A percentile compares a stretch with the other conserved stretches of the same genome.
Evolutionary conservation across 2,329 filamentous ascomycete species (phyloP).

Genomic region (Venturia pyrina): DNA sequence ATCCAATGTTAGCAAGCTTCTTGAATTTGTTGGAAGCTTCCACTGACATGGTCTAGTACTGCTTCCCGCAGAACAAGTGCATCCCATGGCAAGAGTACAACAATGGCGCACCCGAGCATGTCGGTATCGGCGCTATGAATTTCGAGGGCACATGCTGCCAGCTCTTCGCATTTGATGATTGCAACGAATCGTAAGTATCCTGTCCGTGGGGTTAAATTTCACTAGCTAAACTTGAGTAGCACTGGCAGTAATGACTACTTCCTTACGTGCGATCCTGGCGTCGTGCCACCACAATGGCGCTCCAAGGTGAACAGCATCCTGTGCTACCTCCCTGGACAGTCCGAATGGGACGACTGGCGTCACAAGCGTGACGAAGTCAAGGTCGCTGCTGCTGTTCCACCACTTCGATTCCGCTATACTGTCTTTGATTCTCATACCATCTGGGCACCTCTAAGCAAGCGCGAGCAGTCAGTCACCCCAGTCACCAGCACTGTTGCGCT

Average conservation of each 20-base stretch:
- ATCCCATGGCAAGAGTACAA: background rate
- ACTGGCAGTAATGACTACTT: background rate
- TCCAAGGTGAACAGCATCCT: background rate
- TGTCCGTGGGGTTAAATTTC: background rate
- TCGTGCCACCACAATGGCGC: background rate
- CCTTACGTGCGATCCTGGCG: background rate
- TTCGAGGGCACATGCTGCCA: background rate
- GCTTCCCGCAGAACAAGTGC: background rate
- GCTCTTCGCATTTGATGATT: background rate
- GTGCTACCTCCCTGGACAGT: background rate
- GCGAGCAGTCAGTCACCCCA: background rate
- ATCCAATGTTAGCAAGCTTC: too few species aligned
- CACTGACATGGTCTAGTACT: background rate
- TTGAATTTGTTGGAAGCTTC: too few species aligned
- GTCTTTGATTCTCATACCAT: too few species aligned
- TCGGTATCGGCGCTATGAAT: background rate
- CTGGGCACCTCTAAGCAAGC: too few species aligned
- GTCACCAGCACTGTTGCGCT: background rate
- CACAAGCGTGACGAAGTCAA: background rate
- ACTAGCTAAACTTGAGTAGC: background rate
- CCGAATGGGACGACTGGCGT: background rate
- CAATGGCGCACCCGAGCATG: background rate
- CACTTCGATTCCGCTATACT: background rate
- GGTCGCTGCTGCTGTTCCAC: background rate
- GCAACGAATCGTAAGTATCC: background rate